Evolutionary conservation across 2,329 filamentous ascomycete genomes (phyloP).

Genomic region (Dothideomycetes sp.): DNA sequence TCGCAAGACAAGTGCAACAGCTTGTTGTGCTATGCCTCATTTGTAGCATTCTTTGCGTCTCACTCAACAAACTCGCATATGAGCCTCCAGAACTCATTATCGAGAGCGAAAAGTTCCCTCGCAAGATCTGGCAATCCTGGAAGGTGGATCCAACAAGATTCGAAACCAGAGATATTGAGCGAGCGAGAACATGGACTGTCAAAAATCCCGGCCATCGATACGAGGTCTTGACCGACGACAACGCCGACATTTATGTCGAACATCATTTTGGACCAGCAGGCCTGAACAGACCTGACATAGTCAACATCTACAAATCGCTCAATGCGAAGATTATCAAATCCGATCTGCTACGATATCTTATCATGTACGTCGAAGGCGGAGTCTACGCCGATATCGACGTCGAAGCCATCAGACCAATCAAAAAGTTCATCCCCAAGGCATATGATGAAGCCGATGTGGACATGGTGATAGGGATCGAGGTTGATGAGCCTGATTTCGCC

Average conservation of each 20-base stretch:
- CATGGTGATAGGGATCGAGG: constrained; percentile 59
- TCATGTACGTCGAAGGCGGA: constrained; percentile 56
- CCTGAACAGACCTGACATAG: constrained; percentile 55
- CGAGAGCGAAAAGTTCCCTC: constrained; percentile 40
- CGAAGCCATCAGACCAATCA: constrained; percentile 41
- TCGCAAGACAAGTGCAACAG: no score
- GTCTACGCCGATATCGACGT: constrained; percentile 52
- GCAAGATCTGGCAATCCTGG: constrained; percentile 72
- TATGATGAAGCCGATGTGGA: constrained; percentile 53
- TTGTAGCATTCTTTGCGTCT: no score
- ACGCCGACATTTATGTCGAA: constrained; percentile 59
- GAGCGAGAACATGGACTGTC: constrained; percentile 54
- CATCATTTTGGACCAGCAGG: constrained; percentile 56
- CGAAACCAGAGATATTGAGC: constrained; percentile 52
- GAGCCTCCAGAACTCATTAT: background rate
- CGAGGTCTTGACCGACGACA: constrained; percentile 61
- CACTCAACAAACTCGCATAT: background rate
- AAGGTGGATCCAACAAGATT: constrained; percentile 60
- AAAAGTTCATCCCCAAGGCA: constrained; percentile 50
- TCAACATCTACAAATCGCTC: constrained; percentile 49
- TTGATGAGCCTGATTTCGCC: constrained; percentile 55
- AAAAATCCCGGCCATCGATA: constrained; percentile 61
- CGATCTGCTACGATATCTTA: constrained; percentile 53
- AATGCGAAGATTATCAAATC: constrained; percentile 56
- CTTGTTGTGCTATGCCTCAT: no score